Evolutionary conservation across 2,329 filamentous ascomycete species (phyloP).

Genomic region (Alternaria solani): DNA sequence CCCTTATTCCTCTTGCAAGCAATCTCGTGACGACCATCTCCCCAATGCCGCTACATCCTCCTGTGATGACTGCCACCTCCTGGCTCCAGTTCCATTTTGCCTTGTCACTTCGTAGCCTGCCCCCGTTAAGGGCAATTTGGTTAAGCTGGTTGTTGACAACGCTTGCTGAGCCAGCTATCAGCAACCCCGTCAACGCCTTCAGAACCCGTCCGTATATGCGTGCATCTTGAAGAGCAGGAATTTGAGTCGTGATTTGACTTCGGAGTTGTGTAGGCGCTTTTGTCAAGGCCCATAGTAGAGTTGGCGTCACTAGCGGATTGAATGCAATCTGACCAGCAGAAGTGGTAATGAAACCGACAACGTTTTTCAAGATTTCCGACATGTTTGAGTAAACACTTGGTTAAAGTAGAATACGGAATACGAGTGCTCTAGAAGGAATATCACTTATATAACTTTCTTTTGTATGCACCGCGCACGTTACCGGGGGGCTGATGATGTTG

Average conservation of each 20-base stretch:
- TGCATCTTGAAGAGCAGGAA: slow-evolving; percentile 36
- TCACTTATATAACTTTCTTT: background rate
- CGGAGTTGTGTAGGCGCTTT: slow-evolving; percentile 38
- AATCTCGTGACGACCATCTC: slow-evolving; percentile 40
- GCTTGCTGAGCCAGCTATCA: slow-evolving; percentile 44
- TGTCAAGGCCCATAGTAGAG: slow-evolving; percentile 44
- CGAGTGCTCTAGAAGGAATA: background rate
- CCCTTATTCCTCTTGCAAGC: slow-evolving; percentile 35
- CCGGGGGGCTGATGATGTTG: slow-evolving; percentile 10
- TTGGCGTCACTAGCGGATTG: slow-evolving; percentile 41
- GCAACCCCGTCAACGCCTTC: slow-evolving; percentile 40
- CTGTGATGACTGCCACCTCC: slow-evolving; percentile 50
- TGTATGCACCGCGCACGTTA: slow-evolving; percentile 1
- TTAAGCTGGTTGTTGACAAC: slow-evolving; percentile 41
- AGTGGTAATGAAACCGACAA: slow-evolving; percentile 29
- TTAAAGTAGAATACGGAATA: background rate
- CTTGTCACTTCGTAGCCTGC: slow-evolving; percentile 47
- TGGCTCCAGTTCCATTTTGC: slow-evolving; percentile 44
- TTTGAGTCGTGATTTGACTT: slow-evolving; percentile 26
- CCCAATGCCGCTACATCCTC: slow-evolving; percentile 50
- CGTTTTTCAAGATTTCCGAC: slow-evolving; percentile 27
- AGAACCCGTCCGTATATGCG: slow-evolving; percentile 28
- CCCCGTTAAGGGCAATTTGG: slow-evolving; percentile 50
- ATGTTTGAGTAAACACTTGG: slow-evolving; percentile 14
- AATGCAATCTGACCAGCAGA: slow-evolving; percentile 35